Base-by-base conservation (phyloP, 1,284 basidiomycete genomes). In the Veloporphyrellus conicus region DNA sequence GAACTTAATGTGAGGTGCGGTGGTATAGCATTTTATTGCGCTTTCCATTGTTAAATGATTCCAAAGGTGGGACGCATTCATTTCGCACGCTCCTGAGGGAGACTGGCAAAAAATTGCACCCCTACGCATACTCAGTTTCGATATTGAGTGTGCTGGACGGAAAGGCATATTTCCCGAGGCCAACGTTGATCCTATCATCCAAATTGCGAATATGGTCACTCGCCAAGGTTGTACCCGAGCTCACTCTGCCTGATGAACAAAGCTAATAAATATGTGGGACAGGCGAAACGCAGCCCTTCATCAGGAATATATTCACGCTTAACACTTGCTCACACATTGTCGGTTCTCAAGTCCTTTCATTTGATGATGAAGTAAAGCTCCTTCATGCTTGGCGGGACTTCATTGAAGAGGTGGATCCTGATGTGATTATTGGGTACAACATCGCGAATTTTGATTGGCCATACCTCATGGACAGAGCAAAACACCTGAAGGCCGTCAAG, bases 191-290 rank as follows among this genome's bases (percentile, higher is more conserved):
- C 93, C 93, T 3, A 91, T 97, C 49, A 97, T 97, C 59, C 93
- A 97, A 61, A 96, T 97, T 49, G 93, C 93, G 1, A 94, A 92
- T 63, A 96, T 97, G 93, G 93, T 97, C 1, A 96, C 93, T 25
- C 77, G 87, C 3, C 94, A 97, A 78, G 93, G 93, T 90, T 70
- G 54, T 50, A 22, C 37, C 6, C n/a, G 27, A 20, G 19, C 19
- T 16, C 15, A 15, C 27, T 34, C 23, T 33, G 9, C 34, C 20
- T 11, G 29, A 23, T 29, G 39, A n/a, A 32, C 34, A 4, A 32
- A 16, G 36, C 27, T 50, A 12, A 55, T 34, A 43, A 38, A 46
- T 37, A n/a, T 25, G 29, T 18, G 43, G 16, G 52, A 45, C 23
- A 57, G 93, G 93, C 56, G 93, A 96, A 61, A 74, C 73, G 32